Conservation (phyloP, 2,329 filamentous ascomycete genomes). For the Epichloe aotearoae region DNA sequence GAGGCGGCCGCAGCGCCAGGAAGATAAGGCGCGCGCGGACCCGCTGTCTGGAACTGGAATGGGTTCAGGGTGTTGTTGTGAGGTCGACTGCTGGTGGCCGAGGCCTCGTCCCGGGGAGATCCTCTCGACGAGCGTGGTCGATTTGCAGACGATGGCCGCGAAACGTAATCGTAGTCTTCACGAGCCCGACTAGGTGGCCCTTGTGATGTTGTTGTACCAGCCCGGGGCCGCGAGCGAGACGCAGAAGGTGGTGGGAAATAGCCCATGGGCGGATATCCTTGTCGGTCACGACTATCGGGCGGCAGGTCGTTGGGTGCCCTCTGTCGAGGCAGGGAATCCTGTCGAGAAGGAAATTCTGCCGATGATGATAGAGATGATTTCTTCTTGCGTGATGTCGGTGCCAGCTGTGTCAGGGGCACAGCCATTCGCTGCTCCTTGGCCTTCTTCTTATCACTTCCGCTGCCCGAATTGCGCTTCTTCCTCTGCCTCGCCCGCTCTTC, state of each 20-base stretch:
- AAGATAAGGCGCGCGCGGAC: conserved; percentile 24
- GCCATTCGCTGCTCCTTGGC: conserved; percentile 35
- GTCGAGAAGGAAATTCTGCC: conserved; percentile 11
- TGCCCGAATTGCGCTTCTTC: conserved; percentile 36
- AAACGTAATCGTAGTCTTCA: conserved; percentile 30
- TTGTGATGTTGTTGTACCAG: conserved; percentile 28
- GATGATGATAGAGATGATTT: conserved; percentile 12
- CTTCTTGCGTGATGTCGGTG: conserved; percentile 26
- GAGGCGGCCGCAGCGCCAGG: conserved; percentile 19
- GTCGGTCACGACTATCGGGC: conserved; percentile 20
- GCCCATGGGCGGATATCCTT: conserved; percentile 33
- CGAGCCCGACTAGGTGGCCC: conserved; percentile 19
- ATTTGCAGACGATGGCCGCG: not conserved
- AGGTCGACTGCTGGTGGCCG: conserved; percentile 15
- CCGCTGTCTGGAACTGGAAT: conserved; percentile 39
- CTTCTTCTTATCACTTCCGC: conserved; percentile 23
- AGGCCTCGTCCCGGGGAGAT: conserved; percentile 19
- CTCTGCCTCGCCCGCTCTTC: conserved; percentile 54
- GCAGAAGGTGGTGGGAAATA: conserved; percentile 35
- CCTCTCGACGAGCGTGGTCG: conserved; percentile 21
- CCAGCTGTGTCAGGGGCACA: conserved; percentile 40
- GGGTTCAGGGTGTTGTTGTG: conserved; percentile 25
- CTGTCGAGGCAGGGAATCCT: conserved; percentile 25
- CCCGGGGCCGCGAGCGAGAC: conserved; percentile 27
- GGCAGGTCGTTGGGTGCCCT: conserved; percentile 24